Conservation (phyloP, 2,329 filamentous ascomycete species). For the Acrodontium crateriforme region DNA sequence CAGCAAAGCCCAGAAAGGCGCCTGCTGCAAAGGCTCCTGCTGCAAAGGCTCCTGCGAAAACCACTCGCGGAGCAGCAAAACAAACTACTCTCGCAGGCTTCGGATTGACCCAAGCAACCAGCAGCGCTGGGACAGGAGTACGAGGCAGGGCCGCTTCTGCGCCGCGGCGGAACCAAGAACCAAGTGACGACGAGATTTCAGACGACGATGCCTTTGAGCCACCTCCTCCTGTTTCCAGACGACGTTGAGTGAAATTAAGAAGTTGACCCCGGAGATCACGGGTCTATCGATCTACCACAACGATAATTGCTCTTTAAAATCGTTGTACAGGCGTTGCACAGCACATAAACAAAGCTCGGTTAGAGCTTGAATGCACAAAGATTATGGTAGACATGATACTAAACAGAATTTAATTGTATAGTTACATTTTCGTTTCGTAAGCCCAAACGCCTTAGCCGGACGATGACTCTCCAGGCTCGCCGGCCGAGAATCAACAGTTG, state of each 20-base stretch:
- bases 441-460: no score
- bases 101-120: conserved; percentile 12
- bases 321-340: no score
- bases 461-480: no score
- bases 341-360: no score
- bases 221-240: conserved; percentile 10
- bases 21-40: conserved; percentile 10
- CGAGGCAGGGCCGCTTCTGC: conserved; percentile 8
- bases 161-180: conserved; percentile 23
- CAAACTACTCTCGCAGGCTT: conserved; percentile 3
- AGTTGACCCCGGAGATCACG: no score
- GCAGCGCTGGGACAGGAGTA: conserved; percentile 8
- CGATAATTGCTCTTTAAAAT: no score
- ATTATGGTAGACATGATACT: no score
- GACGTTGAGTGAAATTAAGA: conserved; percentile 1
- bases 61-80: conserved; percentile 2
- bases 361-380: no score
- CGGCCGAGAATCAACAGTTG: no score
- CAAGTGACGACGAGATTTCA: conserved; percentile 26
- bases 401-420: no score
- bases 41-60: conserved; percentile 5
- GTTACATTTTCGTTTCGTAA: no score
- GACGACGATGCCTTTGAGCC: conserved; percentile 27
- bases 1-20: conserved; percentile 5
- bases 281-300: no score